Evolutionary conservation across 148 eudicot genomes (phyloP), one percentile per base, ranked within the genome.

Genomic region (Heliamphora exappendiculata): DNA sequence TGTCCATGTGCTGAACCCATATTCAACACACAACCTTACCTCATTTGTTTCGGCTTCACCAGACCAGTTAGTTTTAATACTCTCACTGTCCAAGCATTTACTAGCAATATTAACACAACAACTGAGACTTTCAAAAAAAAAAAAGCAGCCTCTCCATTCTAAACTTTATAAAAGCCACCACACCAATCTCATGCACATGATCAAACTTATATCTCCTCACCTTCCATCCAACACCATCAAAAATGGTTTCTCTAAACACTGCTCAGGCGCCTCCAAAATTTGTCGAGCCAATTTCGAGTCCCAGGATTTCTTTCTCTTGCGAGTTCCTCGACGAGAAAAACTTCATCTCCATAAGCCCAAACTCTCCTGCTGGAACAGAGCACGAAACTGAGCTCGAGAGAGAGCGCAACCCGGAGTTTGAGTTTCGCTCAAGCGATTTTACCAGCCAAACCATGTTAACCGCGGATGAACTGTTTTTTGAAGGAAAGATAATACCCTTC

Each of bases 1-100:
- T 91, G 83, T 87, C 86, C 97, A 90, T 92, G 94, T 90, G 94
- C 82, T 87, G 87, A 82, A 81, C 87, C 87, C 82, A 84, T 67
- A 75, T 70, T 81, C 75, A 74, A 78, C 77, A 81, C 87, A 86
- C 47, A 72, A n/a, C 74, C 80, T 53, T 81, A 81, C 84, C 83
- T 87, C 85, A 79, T 55, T 78, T 87, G 91, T 85, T 87, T 81
- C 87, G 26, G 63, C 80, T 86, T 87, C 78, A 81, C 88, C 81
- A 79, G 87, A 88, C 87, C 87, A 84, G 31, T 72, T 13, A 49
- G 54, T 75, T 87, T 76, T 84, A 74, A 83, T 87, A 84, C 34
- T 72, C 73, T 82, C 79, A 78, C 86, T 81, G 67, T 82, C 84
- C 85, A 82, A 60, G 2, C 72, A 74, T 44, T 73, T 81, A 76